These are phyloP conservation scores for Podila horticola DNA, from an alignment of 192 early-diverging fungal species.

Conservation along the genomic window DNA sequence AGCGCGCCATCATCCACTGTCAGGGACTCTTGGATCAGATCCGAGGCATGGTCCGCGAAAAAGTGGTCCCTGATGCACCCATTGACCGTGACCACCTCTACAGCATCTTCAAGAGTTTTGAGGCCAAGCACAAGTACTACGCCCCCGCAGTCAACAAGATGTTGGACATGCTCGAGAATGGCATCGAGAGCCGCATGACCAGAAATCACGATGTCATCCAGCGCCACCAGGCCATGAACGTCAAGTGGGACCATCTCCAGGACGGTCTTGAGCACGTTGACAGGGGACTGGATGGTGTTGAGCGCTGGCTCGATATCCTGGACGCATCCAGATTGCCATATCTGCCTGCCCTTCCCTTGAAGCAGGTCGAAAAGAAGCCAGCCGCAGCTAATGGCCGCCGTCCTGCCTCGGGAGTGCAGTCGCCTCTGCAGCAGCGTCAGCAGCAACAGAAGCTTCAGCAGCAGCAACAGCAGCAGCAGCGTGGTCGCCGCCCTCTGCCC, in stretches of 20 bases:
- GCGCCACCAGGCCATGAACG: slow-evolving; percentile 60
- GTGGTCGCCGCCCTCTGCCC: slow-evolving; percentile 29
- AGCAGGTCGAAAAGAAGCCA: slow-evolving; percentile 23
- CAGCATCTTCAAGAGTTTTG: slow-evolving; percentile 63
- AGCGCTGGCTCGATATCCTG: slow-evolving; percentile 42
- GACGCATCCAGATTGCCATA: slow-evolving; percentile 38
- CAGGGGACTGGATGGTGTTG: slow-evolving; percentile 45
- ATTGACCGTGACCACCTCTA: slow-evolving; percentile 58
- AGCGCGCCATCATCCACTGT: slow-evolving; percentile 64
- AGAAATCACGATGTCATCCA: slow-evolving; percentile 55
- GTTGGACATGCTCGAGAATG: slow-evolving; percentile 64
- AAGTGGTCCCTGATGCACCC: slow-evolving; percentile 42
- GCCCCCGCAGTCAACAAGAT: slow-evolving; percentile 63
- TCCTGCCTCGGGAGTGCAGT: background rate
- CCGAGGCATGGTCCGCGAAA: slow-evolving; percentile 43
- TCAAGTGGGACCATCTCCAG: slow-evolving; percentile 61
- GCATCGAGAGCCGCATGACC: slow-evolving; percentile 59
- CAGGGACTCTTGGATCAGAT: slow-evolving; percentile 49
- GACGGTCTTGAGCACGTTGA: slow-evolving; percentile 51
- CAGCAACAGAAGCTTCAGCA: slow-evolving; percentile 12
- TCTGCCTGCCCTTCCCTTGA: slow-evolving; percentile 42
- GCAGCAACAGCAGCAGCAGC: slow-evolving; percentile 21
- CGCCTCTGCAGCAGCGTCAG: slow-evolving; percentile 11
- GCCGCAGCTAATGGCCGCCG: slow-evolving; percentile 8
- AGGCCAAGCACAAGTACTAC: slow-evolving; percentile 67